Conservation (phyloP, 225 moss, liverwort and hornwort species). For the Antitrichia curtipendula region DNA sequence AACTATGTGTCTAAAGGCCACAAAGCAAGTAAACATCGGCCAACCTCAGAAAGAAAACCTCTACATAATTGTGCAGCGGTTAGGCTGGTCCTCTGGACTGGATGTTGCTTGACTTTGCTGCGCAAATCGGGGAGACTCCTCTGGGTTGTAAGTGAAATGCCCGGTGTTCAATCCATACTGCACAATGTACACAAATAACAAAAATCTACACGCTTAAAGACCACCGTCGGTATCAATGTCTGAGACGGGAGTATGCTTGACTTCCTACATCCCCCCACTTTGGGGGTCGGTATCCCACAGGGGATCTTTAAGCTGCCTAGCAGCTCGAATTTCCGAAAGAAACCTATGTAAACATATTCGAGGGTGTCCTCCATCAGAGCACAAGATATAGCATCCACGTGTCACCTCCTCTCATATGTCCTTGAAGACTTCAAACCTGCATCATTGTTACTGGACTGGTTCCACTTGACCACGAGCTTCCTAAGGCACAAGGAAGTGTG, state of each 20-base stretch:
- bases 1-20: neutral
- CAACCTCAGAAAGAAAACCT: neutral
- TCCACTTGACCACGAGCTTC: constrained; percentile 43
- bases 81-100: constrained; percentile 62
- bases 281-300: neutral
- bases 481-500: constrained; percentile 46
- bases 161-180: constrained; percentile 89
- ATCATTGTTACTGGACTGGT: constrained; percentile 24
- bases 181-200: constrained; percentile 32
- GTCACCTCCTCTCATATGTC: constrained; percentile 25
- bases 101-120: constrained; percentile 33
- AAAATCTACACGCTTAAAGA: constrained; percentile 12
- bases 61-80: constrained; percentile 74
- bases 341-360: neutral
- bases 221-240: neutral
- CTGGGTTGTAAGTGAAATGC: constrained; percentile 84
- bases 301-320: neutral
- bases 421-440: constrained; percentile 24
- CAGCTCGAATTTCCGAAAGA: neutral
- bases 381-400: neutral
- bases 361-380: constrained; percentile 7
- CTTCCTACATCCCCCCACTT: neutral
- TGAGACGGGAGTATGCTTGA: neutral
- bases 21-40: neutral
- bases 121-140: constrained; percentile 48